A percentile compares a stretch with the other conserved stretches of the same genome.
phyloP scores from a whole-genome alignment of 805 yeast genomes.

The Lipomyces japonicus region DNA sequence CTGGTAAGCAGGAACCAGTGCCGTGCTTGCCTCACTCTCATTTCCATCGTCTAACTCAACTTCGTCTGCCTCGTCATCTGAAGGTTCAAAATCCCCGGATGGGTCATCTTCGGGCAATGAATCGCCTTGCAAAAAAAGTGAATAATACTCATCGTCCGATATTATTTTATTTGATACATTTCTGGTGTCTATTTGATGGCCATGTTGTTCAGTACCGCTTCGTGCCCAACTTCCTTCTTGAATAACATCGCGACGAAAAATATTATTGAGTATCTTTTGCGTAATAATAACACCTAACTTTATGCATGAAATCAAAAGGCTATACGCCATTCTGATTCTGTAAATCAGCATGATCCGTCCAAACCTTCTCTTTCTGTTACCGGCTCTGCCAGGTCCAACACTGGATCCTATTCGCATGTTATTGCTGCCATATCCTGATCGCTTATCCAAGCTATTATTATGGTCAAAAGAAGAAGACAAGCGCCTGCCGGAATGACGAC shows the following conservation, averaged over 20 bases:
- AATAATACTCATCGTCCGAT: conserved; percentile 46
- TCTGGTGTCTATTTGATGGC: too few relatives aligned
- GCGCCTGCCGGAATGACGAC: too few relatives aligned
- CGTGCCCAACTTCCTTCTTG: too few relatives aligned
- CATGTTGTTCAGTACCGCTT: conserved; percentile 5
- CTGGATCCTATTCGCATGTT: conserved; percentile 16
- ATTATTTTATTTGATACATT: conserved; percentile 40
- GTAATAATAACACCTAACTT: conserved; percentile 5
- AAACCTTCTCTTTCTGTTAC: conserved; percentile 13
- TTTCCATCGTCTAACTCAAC: conserved; percentile 27
- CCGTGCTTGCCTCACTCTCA: conserved; percentile 26
- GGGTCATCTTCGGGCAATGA: conserved; percentile 62
- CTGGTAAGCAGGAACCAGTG: not conserved
- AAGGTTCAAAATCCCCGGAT: conserved; percentile 27
- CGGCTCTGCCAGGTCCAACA: not conserved
- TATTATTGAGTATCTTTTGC: too few relatives aligned
- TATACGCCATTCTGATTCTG: conserved; percentile 25
- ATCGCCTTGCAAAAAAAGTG: conserved; percentile 55
- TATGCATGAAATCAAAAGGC: conserved; percentile 7
- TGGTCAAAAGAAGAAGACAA: too few relatives aligned
- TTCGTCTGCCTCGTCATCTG: conserved; percentile 11
- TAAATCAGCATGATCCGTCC: conserved; percentile 13
- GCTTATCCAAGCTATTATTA: too few relatives aligned
- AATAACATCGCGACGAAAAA: too few relatives aligned
- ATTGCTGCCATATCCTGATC: conserved; percentile 18